Conservation (phyloP, 768 basidiomycete genomes). For the Pilatotrama ljubarskyi region DNA sequence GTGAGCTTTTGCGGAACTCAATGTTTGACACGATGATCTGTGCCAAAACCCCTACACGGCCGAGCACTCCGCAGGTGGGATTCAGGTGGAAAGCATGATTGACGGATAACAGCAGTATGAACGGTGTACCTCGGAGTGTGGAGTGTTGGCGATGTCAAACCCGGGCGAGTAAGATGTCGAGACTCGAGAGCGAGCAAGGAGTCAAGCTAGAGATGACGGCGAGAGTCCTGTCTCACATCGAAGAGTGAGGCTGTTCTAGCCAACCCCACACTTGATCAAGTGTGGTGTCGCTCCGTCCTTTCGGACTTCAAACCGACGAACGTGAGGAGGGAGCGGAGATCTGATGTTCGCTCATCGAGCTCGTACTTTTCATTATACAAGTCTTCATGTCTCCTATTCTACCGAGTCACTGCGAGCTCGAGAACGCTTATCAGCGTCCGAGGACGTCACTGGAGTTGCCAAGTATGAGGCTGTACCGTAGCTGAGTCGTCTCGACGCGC, state of each 20-base stretch:
- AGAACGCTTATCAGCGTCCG: too few relatives aligned
- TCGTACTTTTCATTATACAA: too few relatives aligned
- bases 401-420: too few relatives aligned
- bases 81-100: too few relatives aligned
- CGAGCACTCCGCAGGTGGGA: too few relatives aligned
- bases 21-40: too few relatives aligned
- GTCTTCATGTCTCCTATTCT: too few relatives aligned
- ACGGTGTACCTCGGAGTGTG: conserved; percentile 4
- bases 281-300: conserved; percentile 2
- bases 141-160: neutral
- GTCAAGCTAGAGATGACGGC: neutral
- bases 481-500: too few relatives aligned
- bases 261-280: conserved; percentile 9
- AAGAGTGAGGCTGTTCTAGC: neutral
- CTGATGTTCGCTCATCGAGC: neutral
- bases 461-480: too few relatives aligned
- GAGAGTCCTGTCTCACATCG: neutral
- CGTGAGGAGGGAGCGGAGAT: neutral
- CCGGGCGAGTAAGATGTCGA: neutral
- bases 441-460: too few relatives aligned
- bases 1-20: too few relatives aligned
- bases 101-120: conserved; percentile 1
- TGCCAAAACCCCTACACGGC: too few relatives aligned
- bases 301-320: neutral
- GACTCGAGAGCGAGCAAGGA: neutral